These are phyloP conservation scores for Pyrenula aspistea DNA, from an alignment of 495 filamentous ascomycete genomes.

Conservation along the genomic window DNA sequence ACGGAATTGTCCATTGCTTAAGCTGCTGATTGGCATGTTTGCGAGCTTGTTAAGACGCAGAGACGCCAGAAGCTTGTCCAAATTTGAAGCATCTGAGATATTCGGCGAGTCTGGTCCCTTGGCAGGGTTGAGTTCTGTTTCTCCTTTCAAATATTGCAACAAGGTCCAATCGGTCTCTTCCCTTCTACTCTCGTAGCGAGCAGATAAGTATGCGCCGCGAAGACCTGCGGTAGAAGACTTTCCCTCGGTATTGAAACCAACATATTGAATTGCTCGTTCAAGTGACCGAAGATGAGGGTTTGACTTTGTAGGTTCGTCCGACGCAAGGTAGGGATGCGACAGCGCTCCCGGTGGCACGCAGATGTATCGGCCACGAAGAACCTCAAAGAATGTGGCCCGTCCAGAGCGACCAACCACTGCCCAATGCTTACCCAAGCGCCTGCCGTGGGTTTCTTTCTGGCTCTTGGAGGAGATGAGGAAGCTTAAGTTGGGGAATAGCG, in stretches of 20 bases:
- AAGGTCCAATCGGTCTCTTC: slow-evolving; percentile 85
- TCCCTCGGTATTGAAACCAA: slow-evolving; percentile 61
- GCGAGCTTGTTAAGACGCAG: slow-evolving; percentile 53
- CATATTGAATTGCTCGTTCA: slow-evolving; percentile 60
- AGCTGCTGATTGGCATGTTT: slow-evolving; percentile 67
- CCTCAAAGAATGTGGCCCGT: slow-evolving; percentile 64
- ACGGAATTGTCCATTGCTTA: slow-evolving; percentile 88
- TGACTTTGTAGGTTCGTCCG: slow-evolving; percentile 42
- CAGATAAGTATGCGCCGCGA: slow-evolving; percentile 70
- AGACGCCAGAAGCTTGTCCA: slow-evolving; percentile 51
- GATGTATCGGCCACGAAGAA: slow-evolving; percentile 62
- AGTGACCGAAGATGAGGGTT: slow-evolving; percentile 43
- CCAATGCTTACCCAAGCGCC: slow-evolving; percentile 42
- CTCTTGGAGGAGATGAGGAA: slow-evolving; percentile 51
- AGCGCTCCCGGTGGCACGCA: slow-evolving; percentile 61
- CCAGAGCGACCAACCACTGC: slow-evolving; percentile 60
- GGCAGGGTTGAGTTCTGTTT: slow-evolving; percentile 62
- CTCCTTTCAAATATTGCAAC: slow-evolving; percentile 61
- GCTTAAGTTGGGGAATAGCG: slow-evolving; percentile 55
- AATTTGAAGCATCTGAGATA: slow-evolving; percentile 24
- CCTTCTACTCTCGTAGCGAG: slow-evolving; percentile 79
- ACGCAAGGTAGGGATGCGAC: slow-evolving; percentile 62
- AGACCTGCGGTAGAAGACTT: slow-evolving; percentile 42
- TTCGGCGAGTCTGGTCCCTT: slow-evolving; percentile 38
- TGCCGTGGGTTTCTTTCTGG: too few relatives aligned